phyloP scores from a whole-genome alignment of 176 grass and related monocot species.

The Saccharum officinarum region DNA sequence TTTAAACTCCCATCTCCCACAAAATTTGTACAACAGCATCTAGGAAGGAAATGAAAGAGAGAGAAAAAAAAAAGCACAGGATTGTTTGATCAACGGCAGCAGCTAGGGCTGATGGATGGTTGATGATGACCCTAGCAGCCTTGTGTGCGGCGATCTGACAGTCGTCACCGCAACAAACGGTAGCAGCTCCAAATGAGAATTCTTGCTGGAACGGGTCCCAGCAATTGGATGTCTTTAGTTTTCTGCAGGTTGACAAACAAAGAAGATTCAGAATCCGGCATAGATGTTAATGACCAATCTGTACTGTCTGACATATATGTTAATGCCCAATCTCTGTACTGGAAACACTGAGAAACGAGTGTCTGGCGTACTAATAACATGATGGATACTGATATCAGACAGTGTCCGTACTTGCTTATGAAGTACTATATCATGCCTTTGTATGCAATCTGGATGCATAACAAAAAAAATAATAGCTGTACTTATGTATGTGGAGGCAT shows the following conservation, averaged over 20 bases:
- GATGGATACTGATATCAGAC: neutral
- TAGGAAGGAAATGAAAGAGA: neutral
- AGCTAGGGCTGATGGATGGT: neutral
- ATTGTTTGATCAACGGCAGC: slow-evolving; percentile 15
- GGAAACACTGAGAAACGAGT: neutral
- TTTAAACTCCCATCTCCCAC: slow-evolving; percentile 25
- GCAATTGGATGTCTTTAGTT: neutral
- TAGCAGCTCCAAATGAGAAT: slow-evolving; percentile 10
- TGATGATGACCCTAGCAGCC: neutral
- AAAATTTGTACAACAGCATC: slow-evolving; percentile 44
- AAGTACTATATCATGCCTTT: neutral
- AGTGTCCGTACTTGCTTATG: neutral
- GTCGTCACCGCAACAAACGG: neutral
- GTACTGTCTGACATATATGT: neutral
- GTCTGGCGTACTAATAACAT: neutral
- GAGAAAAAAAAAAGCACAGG: neutral
- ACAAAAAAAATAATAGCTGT: no score
- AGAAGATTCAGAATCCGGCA: neutral
- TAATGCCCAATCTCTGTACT: neutral
- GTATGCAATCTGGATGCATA: neutral
- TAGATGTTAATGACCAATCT: neutral
- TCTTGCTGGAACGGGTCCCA: neutral
- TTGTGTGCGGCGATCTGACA: neutral
- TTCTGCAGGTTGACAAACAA: slow-evolving; percentile 40
- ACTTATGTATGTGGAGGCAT: neutral